Evolutionary conservation across 805 yeast species (phyloP).

Genomic region (Metschnikowia rubicola): DNA sequence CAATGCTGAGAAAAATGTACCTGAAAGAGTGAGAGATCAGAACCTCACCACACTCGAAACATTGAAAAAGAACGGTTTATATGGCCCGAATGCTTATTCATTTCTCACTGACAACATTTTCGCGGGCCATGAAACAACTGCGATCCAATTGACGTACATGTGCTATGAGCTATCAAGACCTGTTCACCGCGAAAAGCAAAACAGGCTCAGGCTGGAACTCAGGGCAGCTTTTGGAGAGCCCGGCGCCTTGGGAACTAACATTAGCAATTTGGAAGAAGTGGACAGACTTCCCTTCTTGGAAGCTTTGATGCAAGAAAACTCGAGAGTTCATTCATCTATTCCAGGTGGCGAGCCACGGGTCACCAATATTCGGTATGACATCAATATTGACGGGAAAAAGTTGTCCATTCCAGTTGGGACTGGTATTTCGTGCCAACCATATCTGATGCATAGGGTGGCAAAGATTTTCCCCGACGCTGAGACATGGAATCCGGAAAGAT

Average conservation of each 20-base stretch:
- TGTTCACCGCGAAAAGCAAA: slow-evolving; percentile 43
- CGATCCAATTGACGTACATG: slow-evolving; percentile 45
- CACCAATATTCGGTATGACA: slow-evolving; percentile 30
- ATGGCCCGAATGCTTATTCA: slow-evolving; percentile 35
- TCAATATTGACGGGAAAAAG: slow-evolving; percentile 13
- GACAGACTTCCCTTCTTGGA: slow-evolving; percentile 56
- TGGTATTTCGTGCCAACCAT: slow-evolving; percentile 61
- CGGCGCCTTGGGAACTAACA: slow-evolving; percentile 17
- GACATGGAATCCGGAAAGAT: slow-evolving; percentile 56
- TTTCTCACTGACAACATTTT: slow-evolving; percentile 59
- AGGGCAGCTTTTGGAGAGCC: slow-evolving; percentile 31
- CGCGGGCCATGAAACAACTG: slow-evolving; percentile 72
- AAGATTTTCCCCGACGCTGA: slow-evolving; percentile 51
- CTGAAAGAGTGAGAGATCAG: slow-evolving; percentile 15
- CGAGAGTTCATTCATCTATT: slow-evolving; percentile 63
- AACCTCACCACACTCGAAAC: slow-evolving; percentile 33
- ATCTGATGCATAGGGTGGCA: slow-evolving; percentile 54
- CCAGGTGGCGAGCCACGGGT: slow-evolving; percentile 71
- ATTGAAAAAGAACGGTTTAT: slow-evolving; percentile 30
- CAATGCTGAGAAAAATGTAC: slow-evolving; percentile 32
- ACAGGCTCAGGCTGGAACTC: slow-evolving; percentile 46
- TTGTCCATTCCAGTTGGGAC: slow-evolving; percentile 49
- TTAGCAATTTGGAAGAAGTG: slow-evolving; percentile 36
- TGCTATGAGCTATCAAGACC: slow-evolving; percentile 58
- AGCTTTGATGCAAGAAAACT: slow-evolving; percentile 60